A percentile compares a stretch with the other conserved stretches of the same genome.
Evolutionary conservation across 352 stramenopile species (phyloP).

Genomic region (Thraustotheca clavata): DNA sequence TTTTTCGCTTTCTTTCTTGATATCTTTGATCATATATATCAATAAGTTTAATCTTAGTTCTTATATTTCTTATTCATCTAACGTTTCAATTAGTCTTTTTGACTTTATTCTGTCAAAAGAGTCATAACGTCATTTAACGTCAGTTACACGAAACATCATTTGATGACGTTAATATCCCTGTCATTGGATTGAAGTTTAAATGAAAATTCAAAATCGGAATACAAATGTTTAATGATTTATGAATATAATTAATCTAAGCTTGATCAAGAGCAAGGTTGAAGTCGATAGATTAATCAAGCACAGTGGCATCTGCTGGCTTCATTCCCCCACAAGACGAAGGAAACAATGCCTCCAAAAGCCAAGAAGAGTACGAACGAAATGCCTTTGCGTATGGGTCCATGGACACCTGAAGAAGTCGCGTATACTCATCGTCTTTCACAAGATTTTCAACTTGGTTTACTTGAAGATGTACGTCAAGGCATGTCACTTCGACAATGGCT

Average conservation of each 20-base stretch:
- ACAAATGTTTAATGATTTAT: neutral
- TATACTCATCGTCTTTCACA: constrained; percentile 10
- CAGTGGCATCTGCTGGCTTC: neutral
- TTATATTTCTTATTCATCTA: no score
- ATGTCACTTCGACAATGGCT: constrained; percentile 18
- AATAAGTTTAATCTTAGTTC: no score
- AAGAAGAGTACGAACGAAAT: neutral
- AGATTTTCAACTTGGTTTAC: constrained; percentile 12
- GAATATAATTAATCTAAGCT: neutral
- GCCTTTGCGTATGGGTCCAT: constrained; percentile 7
- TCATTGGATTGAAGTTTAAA: no score
- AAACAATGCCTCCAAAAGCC: neutral
- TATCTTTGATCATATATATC: neutral
- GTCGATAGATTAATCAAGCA: constrained; percentile 8
- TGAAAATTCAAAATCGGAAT: neutral
- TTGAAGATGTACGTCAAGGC: constrained; percentile 13
- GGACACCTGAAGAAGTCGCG: constrained; percentile 16
- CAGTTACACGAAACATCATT: neutral
- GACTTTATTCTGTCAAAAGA: no score
- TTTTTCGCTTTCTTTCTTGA: neutral
- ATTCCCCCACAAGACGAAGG: neutral
- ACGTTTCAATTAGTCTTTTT: no score
- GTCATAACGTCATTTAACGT: neutral
- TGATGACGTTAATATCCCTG: neutral
- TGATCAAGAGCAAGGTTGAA: constrained; percentile 2